A percentile compares a stretch with the other conserved stretches of the same genome.
These are phyloP conservation scores for Parietaria judaica DNA, from an alignment of 306 rosid species.

Conservation along the genomic window DNA sequence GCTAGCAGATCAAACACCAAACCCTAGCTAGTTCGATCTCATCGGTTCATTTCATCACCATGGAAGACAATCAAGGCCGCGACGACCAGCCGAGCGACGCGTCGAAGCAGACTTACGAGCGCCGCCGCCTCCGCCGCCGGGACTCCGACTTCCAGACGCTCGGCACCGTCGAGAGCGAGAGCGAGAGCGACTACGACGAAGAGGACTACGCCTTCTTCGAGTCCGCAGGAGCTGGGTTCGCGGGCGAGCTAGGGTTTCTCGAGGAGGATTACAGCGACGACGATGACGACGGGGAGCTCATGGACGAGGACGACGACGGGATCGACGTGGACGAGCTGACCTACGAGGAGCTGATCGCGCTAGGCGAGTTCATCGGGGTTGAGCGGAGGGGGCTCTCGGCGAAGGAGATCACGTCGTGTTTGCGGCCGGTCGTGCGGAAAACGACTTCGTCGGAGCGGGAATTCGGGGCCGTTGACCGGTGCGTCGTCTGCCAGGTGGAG, in stretches of 20 bases:
- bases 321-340: slow-evolving; percentile 61
- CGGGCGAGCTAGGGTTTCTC: slow-evolving; percentile 25
- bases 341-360: slow-evolving; percentile 69
- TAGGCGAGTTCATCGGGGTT: slow-evolving; percentile 70
- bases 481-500: slow-evolving; percentile 85
- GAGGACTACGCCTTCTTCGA: slow-evolving; percentile 19
- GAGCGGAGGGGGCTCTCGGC: slow-evolving; percentile 57
- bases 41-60: not conserved
- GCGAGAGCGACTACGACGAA: slow-evolving; percentile 8
- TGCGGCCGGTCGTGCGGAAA: slow-evolving; percentile 28
- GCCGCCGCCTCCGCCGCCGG: slow-evolving; percentile 34
- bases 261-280: slow-evolving; percentile 29
- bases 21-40: not conserved
- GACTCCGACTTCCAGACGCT: slow-evolving; percentile 41
- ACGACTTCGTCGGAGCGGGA: not conserved
- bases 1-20: not conserved
- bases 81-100: slow-evolving; percentile 21
- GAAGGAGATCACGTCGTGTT: slow-evolving; percentile 49
- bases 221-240: slow-evolving; percentile 30
- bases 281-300: slow-evolving; percentile 33
- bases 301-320: slow-evolving; percentile 21
- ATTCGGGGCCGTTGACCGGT: slow-evolving; percentile 38
- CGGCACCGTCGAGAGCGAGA: slow-evolving; percentile 43
- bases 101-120: slow-evolving; percentile 29
- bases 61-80: slow-evolving; percentile 35